Evolutionary conservation across 495 filamentous ascomycete species (phyloP), one percentile per base, ranked within the genome.

Genomic region (Penicillium diatomitis): DNA sequence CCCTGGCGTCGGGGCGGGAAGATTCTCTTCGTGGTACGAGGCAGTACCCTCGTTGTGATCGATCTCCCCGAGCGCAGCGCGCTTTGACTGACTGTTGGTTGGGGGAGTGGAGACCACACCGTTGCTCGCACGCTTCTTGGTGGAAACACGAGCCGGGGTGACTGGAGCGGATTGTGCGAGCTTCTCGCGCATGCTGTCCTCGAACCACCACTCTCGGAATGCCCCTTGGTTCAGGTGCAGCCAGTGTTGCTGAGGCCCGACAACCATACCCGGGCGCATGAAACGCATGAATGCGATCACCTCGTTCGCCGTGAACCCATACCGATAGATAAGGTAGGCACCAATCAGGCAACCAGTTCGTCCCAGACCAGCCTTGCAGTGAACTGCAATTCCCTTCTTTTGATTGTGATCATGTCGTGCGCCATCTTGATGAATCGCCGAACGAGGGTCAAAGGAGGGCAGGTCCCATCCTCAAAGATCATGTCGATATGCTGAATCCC

Each of bases 231-330:
- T 96, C 48, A 97, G 82, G 62, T 97, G 92, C 11, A 99, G 77
- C 92, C 92, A 99, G 65, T 99, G 92, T 66, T 99, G 92, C 60
- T 99, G 92, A n/a, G 92, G 92, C 1, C 92, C 92, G 32, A 99
- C 92, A 2, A 99, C 92, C 92, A 99, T 99, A 20, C 92, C 92
- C 0, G 92, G 92, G 33, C 92, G 83, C 92, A 97, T 99, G 70
- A 99, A 99, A 50, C 92, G 83, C 92, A 99, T 97, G 69, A 88
- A 99, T 4, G 92, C 87, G 67, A 99, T 99, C 56, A 96, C 80
- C 66, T 99, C 92, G 62, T 96, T 96, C 33, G 94, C 92, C 1
- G 91, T 97, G 62, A 97, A 99, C n/a, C 89, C 94, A 68, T 97
- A 83, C 46, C 90, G 78, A 70, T 99, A 99, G 57, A 99, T 96